Evolutionary conservation across 2,329 filamentous ascomycete species (phyloP).

Genomic region (Bisporella sp.): DNA sequence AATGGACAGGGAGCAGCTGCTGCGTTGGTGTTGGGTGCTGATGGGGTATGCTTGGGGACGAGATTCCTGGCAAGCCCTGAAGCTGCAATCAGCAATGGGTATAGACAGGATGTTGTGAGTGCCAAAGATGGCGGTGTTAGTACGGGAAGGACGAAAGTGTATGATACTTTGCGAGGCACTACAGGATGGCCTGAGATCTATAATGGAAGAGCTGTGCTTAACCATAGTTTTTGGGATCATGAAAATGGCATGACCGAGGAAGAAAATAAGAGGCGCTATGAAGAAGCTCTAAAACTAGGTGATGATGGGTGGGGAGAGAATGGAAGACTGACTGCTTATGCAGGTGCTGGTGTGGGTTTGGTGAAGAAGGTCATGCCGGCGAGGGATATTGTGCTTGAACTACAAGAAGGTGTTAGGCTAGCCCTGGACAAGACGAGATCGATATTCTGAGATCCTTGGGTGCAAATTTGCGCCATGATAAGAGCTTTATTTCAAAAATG

Average conservation of each 20-base stretch:
- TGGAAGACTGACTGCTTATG: slow-evolving; percentile 54
- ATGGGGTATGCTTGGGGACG: slow-evolving; percentile 42
- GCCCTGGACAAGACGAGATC: too few relatives aligned
- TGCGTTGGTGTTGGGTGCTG: slow-evolving; percentile 28
- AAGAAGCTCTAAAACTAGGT: slow-evolving; percentile 38
- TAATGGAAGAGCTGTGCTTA: slow-evolving; percentile 51
- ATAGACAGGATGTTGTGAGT: slow-evolving; percentile 37
- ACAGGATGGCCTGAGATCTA: slow-evolving; percentile 50
- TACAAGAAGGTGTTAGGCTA: not conserved
- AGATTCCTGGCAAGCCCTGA: slow-evolving; percentile 40
- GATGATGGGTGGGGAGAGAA: slow-evolving; percentile 44
- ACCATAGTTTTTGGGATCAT: slow-evolving; percentile 42
- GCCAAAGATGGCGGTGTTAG: slow-evolving; percentile 42
- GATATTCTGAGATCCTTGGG: too few relatives aligned
- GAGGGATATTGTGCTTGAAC: slow-evolving; percentile 42
- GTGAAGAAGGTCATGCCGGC: slow-evolving; percentile 43
- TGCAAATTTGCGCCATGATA: too few relatives aligned
- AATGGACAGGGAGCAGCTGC: slow-evolving; percentile 31
- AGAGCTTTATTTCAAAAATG: too few relatives aligned
- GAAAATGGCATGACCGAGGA: slow-evolving; percentile 30
- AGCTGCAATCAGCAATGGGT: slow-evolving; percentile 38
- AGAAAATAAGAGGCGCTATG: slow-evolving; percentile 35
- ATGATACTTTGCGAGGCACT: slow-evolving; percentile 46
- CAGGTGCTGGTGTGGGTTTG: slow-evolving; percentile 53
- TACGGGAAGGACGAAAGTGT: slow-evolving; percentile 43